Conservation (phyloP, 1,284 basidiomycete species). For the Trichosporon sp. region DNA sequence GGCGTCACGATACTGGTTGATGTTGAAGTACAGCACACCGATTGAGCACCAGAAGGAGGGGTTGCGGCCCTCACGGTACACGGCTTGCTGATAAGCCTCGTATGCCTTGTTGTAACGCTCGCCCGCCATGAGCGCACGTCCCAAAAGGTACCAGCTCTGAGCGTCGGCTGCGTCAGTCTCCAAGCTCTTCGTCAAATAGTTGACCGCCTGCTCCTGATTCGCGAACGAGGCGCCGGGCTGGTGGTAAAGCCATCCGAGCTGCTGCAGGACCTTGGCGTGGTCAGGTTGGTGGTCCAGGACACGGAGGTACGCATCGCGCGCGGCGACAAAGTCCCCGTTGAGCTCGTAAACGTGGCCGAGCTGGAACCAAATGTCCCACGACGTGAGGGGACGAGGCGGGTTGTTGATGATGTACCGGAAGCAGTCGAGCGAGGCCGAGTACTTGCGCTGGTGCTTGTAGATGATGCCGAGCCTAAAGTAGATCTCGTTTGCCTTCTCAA, state of each 20-base stretch:
- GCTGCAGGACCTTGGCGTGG: conserved; percentile 95
- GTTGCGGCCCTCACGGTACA: conserved; percentile 96
- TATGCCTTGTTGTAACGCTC: conserved; percentile 99
- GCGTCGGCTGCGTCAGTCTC: conserved; percentile 93
- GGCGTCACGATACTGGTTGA: conserved; percentile 97
- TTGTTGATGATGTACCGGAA: conserved; percentile 95
- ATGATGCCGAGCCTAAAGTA: conserved; percentile 97
- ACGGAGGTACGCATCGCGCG: conserved; percentile 95
- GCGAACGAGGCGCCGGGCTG: conserved; percentile 90
- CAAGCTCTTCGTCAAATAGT: conserved; percentile 87
- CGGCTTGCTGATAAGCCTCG: conserved; percentile 98
- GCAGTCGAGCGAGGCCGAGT: conserved; percentile 73
- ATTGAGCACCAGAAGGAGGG: conserved; percentile 99
- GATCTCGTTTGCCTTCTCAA: conserved; percentile 98
- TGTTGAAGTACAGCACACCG: conserved; percentile 98
- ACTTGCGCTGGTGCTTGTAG: conserved; percentile 98
- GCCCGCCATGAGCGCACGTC: conserved; percentile 97
- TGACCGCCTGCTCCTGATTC: conserved; percentile 89
- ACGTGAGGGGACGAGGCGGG: conserved; percentile 89
- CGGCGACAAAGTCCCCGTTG: conserved; percentile 49
- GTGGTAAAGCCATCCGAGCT: conserved; percentile 96
- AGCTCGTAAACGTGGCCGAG: conserved; percentile 95
- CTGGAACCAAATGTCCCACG: conserved; percentile 99
- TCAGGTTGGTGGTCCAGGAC: conserved; percentile 88
- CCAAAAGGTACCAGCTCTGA: conserved; percentile 97